Percentiles rank a stretch among this genome's conserved stretches.
phyloP scores from a whole-genome alignment of 352 stramenopile genomes.

The Phytopythium ostracodes region DNA sequence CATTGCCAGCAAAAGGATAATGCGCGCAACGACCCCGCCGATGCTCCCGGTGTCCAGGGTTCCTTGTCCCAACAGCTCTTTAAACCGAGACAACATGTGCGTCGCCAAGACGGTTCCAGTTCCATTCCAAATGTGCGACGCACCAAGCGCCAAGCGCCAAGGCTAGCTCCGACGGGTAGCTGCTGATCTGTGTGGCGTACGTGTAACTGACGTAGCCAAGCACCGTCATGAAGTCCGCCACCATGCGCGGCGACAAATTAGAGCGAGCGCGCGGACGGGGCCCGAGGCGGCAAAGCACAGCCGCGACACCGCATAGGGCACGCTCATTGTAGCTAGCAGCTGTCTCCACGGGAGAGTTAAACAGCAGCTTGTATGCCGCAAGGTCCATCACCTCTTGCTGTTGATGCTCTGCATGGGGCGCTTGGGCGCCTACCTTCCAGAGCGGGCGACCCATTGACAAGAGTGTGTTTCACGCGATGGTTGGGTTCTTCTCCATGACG shows the following conservation, averaged over 20 bases:
- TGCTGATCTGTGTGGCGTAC: neutral
- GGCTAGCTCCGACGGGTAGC: neutral
- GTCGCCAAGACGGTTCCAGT: neutral
- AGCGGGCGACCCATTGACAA: constrained; percentile 4
- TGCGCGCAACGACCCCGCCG: neutral
- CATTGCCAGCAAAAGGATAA: neutral
- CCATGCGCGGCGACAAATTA: neutral
- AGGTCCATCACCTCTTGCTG: neutral
- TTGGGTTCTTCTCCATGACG: neutral
- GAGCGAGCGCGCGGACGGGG: neutral
- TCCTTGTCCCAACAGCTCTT: neutral
- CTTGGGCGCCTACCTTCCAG: neutral
- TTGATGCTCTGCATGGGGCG: neutral
- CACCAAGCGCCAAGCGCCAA: neutral
- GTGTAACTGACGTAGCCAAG: neutral
- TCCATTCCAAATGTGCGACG: no score
- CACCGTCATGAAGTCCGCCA: neutral
- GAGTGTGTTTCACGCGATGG: neutral
- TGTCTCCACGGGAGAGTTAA: no score
- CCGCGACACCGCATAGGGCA: neutral
- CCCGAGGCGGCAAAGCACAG: neutral
- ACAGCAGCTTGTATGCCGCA: neutral
- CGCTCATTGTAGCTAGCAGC: neutral
- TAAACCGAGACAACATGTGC: neutral
- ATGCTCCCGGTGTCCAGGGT: neutral